Evolutionary conservation across 352 stramenopile genomes (phyloP).

Genomic region (Elongisporangium prolatum): DNA sequence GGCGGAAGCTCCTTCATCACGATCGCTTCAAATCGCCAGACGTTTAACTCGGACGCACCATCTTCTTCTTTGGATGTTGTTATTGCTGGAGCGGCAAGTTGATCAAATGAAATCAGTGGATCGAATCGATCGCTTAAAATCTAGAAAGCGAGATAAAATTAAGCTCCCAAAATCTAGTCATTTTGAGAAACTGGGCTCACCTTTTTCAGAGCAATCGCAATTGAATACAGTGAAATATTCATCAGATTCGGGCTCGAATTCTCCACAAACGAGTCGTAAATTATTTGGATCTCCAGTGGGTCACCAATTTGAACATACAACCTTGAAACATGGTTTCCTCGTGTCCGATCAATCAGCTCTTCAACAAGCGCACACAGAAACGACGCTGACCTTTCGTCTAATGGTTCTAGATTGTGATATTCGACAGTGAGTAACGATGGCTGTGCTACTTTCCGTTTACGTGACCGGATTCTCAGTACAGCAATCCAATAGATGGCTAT

Average conservation of each 20-base stretch:
- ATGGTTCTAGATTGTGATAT: not conserved
- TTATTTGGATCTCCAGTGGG: not conserved
- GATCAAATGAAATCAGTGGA: slow-evolving; percentile 1
- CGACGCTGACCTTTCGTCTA: not conserved
- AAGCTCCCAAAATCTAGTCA: not conserved
- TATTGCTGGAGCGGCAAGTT: not conserved
- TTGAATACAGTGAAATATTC: not conserved
- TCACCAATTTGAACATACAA: not conserved
- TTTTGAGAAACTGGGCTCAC: no score
- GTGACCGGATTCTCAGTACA: not conserved
- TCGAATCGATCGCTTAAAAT: not conserved
- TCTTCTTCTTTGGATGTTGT: not conserved
- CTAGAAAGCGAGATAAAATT: not conserved
- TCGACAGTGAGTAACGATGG: not conserved
- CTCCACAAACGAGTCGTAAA: not conserved
- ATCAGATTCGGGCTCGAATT: not conserved
- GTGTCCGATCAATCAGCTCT: not conserved
- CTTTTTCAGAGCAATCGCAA: not conserved
- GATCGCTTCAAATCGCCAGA: slow-evolving; percentile 9
- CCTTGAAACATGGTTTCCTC: not conserved
- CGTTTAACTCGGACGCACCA: slow-evolving; percentile 2
- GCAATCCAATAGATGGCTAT: not conserved
- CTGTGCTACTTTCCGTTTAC: not conserved
- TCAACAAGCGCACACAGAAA: not conserved
- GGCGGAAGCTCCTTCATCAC: slow-evolving; percentile 5